Conservation (phyloP, 108 stramenopile species). For the Fragilaria radians region DNA sequence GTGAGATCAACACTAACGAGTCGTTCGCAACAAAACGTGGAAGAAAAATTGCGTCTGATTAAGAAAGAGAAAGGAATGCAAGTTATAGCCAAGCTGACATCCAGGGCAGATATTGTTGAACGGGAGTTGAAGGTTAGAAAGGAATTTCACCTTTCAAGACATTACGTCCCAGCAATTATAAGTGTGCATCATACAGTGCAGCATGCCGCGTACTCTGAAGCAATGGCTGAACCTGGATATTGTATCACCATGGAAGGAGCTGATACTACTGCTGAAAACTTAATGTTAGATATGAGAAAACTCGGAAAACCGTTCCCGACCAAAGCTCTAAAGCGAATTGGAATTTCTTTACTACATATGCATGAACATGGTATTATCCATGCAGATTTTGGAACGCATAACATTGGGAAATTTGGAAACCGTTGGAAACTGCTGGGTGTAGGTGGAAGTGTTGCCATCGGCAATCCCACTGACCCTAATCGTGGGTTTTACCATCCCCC, state of each 20-base stretch:
- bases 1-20: constrained; percentile 59
- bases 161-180: constrained; percentile 85
- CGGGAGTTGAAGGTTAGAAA: constrained; percentile 81
- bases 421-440: constrained; percentile 84
- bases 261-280: constrained; percentile 84
- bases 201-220: constrained; percentile 84
- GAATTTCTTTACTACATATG: constrained; percentile 76
- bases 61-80: constrained; percentile 83
- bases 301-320: constrained; percentile 65
- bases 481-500: constrained; percentile 87
- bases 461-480: constrained; percentile 63
- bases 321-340: constrained; percentile 79
- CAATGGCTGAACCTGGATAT: constrained; percentile 86
- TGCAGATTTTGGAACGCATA: constrained; percentile 87
- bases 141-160: constrained; percentile 78
- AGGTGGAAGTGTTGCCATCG: constrained; percentile 69
- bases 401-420: constrained; percentile 81
- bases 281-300: constrained; percentile 81
- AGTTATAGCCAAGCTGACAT: constrained; percentile 83
- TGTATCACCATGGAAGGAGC: constrained; percentile 91
- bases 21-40: constrained; percentile 61
- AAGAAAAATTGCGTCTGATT: constrained; percentile 69
- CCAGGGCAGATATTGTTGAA: constrained; percentile 79
- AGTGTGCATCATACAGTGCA: constrained; percentile 91
- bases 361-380: constrained; percentile 86